phyloP scores from a whole-genome alignment of 2,329 filamentous ascomycete species.

The Arthrobotrys pseudoclavata region DNA sequence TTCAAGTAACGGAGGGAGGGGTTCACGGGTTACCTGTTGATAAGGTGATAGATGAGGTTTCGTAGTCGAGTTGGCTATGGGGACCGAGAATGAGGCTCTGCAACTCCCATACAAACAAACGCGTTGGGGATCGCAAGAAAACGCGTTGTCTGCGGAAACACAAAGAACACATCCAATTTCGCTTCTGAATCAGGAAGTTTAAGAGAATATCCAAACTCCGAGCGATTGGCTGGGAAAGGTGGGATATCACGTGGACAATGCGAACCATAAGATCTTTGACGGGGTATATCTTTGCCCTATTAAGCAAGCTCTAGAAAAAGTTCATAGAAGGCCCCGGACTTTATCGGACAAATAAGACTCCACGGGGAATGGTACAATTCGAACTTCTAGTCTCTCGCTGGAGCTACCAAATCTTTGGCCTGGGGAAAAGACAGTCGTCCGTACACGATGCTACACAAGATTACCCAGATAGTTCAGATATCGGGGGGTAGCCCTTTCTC shows the following conservation, averaged over 20 bases:
- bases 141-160: neutral
- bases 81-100: neutral
- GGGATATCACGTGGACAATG: slow-evolving; percentile 44
- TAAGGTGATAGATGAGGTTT: neutral
- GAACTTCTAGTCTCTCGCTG: neutral
- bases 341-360: slow-evolving; percentile 4
- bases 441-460: slow-evolving; percentile 22
- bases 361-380: neutral
- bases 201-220: slow-evolving; percentile 20
- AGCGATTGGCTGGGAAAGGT: slow-evolving; percentile 36
- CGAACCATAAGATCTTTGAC: slow-evolving; percentile 19
- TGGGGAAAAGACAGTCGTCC: slow-evolving; percentile 14
- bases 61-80: neutral
- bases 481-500: neutral
- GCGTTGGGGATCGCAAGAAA: slow-evolving; percentile 27
- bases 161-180: slow-evolving; percentile 29
- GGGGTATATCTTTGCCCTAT: slow-evolving; percentile 42
- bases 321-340: slow-evolving; percentile 6
- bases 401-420: slow-evolving; percentile 3
- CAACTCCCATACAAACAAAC: slow-evolving; percentile 11
- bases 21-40: neutral
- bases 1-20: neutral
- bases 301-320: slow-evolving; percentile 13
- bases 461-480: slow-evolving; percentile 3
- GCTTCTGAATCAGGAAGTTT: slow-evolving; percentile 14